Base-by-base conservation (phyloP, 331 rosid genomes). In the Cydonia oblonga region DNA sequence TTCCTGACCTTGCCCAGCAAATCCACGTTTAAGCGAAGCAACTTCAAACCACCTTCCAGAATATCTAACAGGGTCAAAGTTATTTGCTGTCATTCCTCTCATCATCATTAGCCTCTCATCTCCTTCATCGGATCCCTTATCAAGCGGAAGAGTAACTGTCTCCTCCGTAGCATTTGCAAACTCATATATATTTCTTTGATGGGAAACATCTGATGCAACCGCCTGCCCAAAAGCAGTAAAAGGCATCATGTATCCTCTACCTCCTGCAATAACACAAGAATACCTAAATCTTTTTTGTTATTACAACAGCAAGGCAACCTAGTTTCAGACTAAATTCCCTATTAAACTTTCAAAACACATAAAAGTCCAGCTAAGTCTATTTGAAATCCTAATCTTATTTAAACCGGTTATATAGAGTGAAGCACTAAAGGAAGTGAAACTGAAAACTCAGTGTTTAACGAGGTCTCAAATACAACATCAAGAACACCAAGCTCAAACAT, bases 21-120 rank as follows among this genome's bases (percentile, higher is more conserved):
- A 93, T 80, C 98, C 98, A 16, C 91, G 71, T 81, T 93, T 91
- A 60, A 91, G 98, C 2, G 97, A 93, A 75, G 98, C 96, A 72
- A 93, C 97, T 85, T 93, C 98, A 73, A 89, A 93, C 98, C 98
- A 91, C 84, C 97, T 91, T 68, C 98, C 98, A 7, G 96, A 87
- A 75, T 93, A 93, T 77, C 90, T 82, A 57, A 79, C 22, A 22
- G 98, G 97, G 80, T 93, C 89, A 60, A 93, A 93, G 77, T 86
- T 35, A 30, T 86, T 87, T 70, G 98, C 88, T 22, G 98, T 85
- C 97, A 93, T 91, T 29, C 96, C 98, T 82, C 92, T 87, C 92
- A 91, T 93, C 96, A 89, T 89, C 97, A 93, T 93, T 65, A 84
- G 79, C 79, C 40, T 85, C 68, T 78, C 81, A 72, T 80, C 70